Conservation (phyloP, 345 rosid genomes). For the Microcos paniculata region DNA sequence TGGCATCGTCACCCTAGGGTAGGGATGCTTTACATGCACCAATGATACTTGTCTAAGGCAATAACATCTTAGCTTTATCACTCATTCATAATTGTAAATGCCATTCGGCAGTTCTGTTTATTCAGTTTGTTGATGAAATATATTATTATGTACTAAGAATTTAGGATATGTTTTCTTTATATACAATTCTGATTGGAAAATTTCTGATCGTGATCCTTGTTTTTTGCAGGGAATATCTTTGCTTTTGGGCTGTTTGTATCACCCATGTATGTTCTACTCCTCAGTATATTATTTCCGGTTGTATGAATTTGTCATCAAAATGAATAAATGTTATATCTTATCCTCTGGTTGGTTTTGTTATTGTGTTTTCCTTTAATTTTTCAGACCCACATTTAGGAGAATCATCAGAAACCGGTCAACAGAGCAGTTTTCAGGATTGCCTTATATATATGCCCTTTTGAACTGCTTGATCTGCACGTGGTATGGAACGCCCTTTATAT, state of each 20-base stretch:
- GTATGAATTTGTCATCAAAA: not conserved
- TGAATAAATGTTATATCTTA: not conserved
- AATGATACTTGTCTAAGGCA: not conserved
- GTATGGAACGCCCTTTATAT: constrained; percentile 79
- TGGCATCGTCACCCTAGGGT: not conserved
- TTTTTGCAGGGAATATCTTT: constrained; percentile 73
- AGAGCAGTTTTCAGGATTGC: constrained; percentile 83
- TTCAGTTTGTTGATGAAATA: constrained; percentile 2
- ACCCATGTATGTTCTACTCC: constrained; percentile 59
- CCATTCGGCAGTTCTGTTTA: not conserved
- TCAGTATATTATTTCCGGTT: not conserved
- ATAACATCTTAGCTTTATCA: not conserved
- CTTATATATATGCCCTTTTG: constrained; percentile 76
- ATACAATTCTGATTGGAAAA: not conserved
- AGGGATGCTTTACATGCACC: not conserved
- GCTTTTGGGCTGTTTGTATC: constrained; percentile 84
- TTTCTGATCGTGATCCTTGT: constrained; percentile 8
- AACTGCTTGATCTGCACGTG: constrained; percentile 82
- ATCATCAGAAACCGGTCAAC: constrained; percentile 74
- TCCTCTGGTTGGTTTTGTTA: constrained; percentile 15
- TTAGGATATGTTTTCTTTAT: not conserved
- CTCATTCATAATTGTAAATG: not conserved
- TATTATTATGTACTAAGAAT: not conserved
- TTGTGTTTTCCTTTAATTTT: constrained; percentile 14
- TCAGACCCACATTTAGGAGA: constrained; percentile 86